phyloP scores from a whole-genome alignment of 305 asterid species.

The Rubia balearica region DNA sequence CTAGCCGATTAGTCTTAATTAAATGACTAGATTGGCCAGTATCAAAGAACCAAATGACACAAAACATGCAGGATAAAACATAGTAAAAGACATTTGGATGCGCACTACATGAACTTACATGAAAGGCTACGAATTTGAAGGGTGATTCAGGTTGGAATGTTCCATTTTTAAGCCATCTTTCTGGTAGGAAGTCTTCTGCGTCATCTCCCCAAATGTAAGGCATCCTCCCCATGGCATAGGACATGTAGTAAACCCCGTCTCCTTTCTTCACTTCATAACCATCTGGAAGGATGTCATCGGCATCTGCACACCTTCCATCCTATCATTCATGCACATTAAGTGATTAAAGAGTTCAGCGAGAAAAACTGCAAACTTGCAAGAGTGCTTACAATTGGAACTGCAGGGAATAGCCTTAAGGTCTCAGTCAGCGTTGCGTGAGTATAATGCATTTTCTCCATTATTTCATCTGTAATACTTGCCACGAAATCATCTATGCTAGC shows the following conservation, averaged over 20 bases:
- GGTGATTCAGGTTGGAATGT: conserved; percentile 59
- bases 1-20: too few species aligned
- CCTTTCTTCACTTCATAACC: conserved; percentile 57
- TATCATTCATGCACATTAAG: background rate
- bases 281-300: conserved; percentile 38
- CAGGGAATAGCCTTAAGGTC: conserved; percentile 70
- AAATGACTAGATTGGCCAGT: too few species aligned
- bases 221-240: conserved; percentile 80
- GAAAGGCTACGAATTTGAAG: conserved; percentile 60
- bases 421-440: conserved; percentile 64
- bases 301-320: conserved; percentile 69
- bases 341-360: background rate
- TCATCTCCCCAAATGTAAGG: conserved; percentile 59
- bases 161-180: conserved; percentile 67
- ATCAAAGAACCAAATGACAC: too few species aligned
- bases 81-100: background rate
- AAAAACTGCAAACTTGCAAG: background rate
- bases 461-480: conserved; percentile 42
- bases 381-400: conserved; percentile 51
- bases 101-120: conserved; percentile 29
- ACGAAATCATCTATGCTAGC: conserved; percentile 31
- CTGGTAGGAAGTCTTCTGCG: conserved; percentile 56
- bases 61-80: background rate
- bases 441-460: conserved; percentile 55
- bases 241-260: conserved; percentile 47